A percentile compares a stretch with the other conserved stretches of the same genome.
Conservation (phyloP, 169 alveolate species). For the Plasmodium adleri region DNA sequence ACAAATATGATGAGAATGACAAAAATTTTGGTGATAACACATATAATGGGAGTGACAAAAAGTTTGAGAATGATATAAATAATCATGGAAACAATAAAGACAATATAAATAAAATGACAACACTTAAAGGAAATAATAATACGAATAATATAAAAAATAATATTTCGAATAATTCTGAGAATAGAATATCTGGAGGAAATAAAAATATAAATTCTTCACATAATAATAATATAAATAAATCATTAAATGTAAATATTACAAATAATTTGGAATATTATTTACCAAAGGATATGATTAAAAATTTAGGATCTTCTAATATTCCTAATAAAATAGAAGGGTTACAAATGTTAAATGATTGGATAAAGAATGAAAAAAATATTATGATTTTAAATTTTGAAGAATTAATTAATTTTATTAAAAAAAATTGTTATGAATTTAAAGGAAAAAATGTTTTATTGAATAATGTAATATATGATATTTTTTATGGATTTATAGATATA, state of each 20-base stretch:
- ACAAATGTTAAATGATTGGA: constrained; percentile 40
- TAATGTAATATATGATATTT: constrained; percentile 37
- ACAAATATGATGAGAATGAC: no score
- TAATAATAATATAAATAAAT: background rate
- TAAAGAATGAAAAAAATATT: constrained; percentile 7
- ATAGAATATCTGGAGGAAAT: no score
- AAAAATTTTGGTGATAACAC: no score
- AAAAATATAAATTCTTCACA: background rate
- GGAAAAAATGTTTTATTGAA: constrained; percentile 58
- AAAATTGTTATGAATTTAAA: constrained; percentile 67
- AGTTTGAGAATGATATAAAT: no score
- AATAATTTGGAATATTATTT: constrained; percentile 18
- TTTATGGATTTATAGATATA: constrained; percentile 24
- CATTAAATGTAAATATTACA: background rate
- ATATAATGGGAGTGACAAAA: no score
- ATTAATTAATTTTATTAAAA: constrained; percentile 25
- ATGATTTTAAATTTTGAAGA: constrained; percentile 4
- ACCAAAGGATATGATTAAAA: constrained; percentile 12
- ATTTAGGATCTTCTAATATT: constrained; percentile 7
- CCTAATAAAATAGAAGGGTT: constrained; percentile 43
- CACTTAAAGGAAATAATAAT: no score
- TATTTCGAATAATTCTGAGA: no score
- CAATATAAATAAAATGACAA: no score
- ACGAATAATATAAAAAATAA: no score
- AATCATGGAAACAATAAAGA: no score